phyloP scores from a whole-genome alignment of 805 yeast species.

The Candida stauntonica region DNA sequence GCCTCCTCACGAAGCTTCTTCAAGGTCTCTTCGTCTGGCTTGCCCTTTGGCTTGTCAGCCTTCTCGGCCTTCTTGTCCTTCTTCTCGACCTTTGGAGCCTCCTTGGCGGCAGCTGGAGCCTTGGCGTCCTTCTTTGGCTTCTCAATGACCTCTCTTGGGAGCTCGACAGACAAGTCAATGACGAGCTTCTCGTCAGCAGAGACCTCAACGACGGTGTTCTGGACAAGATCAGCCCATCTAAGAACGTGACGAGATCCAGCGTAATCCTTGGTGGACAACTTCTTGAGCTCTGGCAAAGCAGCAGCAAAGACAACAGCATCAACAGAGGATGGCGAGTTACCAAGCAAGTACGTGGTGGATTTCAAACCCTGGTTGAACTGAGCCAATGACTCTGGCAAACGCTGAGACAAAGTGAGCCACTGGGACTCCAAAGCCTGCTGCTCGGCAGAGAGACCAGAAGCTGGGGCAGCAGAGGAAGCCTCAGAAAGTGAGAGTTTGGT shows the following conservation, averaged over 20 bases:
- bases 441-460: slow-evolving; percentile 32
- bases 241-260: slow-evolving; percentile 74
- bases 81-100: too few species aligned
- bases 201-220: slow-evolving; percentile 56
- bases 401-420: slow-evolving; percentile 68
- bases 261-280: slow-evolving; percentile 51
- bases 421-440: slow-evolving; percentile 74
- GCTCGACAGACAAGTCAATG: slow-evolving; percentile 54
- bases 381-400: slow-evolving; percentile 50
- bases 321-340: slow-evolving; percentile 59
- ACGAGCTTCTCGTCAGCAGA: slow-evolving; percentile 48
- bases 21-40: slow-evolving; percentile 45
- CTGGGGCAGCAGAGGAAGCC: slow-evolving; percentile 19
- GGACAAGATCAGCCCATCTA: slow-evolving; percentile 91
- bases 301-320: slow-evolving; percentile 69
- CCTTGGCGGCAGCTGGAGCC: too few species aligned
- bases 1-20: slow-evolving; percentile 48
- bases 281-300: slow-evolving; percentile 50
- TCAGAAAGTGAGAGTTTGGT: slow-evolving; percentile 26
- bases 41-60: slow-evolving; percentile 33
- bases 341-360: slow-evolving; percentile 65
- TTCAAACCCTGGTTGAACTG: slow-evolving; percentile 68
- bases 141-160: slow-evolving; percentile 72
- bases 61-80: slow-evolving; percentile 38
- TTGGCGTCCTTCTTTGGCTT: slow-evolving; percentile 47